Base-by-base conservation (phyloP, 2,329 filamentous ascomycete genomes). In the Neophaeococcomyces aloes region DNA sequence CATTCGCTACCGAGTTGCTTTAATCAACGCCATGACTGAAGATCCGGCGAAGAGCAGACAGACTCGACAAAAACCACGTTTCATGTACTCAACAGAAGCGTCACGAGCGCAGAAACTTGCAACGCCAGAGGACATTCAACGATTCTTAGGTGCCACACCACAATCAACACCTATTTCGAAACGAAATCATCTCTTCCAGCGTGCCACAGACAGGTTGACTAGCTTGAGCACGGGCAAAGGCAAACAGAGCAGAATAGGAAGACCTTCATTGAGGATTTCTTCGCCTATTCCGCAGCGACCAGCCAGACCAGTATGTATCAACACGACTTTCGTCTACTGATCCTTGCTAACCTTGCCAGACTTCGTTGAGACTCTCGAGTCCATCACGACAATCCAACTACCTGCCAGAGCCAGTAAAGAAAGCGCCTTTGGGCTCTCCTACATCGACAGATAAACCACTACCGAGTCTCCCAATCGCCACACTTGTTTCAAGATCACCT, bases 401-500 rank as follows among this genome's bases (percentile, higher is more conserved):
- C 30, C 17, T 42, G 19, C 39, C 39, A 2, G 27, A 42, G 15
- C 39, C 39, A 5, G 21, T 35, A 7, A 42, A 42, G 39, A 42
- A 35, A 42, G 19, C 4, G 14, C 17, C 30, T 3, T 31, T 35
- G 6, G 27, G 18, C 17, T 42, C 30, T 29, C 52, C 54, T 18
- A 33, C 42, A n/a, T 27, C 23, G 23, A 10, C 23, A 27, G 56
- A 59, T 21, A 60, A 59, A 44, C 57, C 57, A 7, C 48, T 59
- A 13, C 57, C 57, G n/a, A 56, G 51, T 44, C 52, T 58, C 27
- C 57, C 57, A 18, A 38, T 53, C 4, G 52, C 52, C 11, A 53
- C 53, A 17, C 36, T 57, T 19, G 41, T 45, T 13, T 44, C 42
- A n/a, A 48, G 47, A 13, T 54, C 48, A 29, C 50, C 54, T 15